phyloP scores from a whole-genome alignment of 805 yeast species.

The Spencermartinsiella europaea region DNA sequence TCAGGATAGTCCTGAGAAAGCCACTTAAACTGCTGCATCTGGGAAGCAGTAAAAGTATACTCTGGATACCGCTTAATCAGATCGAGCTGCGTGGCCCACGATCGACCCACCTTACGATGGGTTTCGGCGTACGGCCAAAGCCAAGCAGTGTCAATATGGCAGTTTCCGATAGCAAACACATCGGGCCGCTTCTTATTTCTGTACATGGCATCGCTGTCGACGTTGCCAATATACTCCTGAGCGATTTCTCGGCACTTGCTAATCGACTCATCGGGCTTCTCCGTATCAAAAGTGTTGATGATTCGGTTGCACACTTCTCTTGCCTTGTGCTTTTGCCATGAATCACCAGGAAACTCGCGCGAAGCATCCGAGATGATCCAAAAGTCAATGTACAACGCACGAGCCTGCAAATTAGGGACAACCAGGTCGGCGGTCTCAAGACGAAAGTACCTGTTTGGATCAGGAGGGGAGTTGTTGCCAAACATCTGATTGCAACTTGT shows the following conservation, averaged over 20 bases:
- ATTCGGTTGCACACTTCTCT: constrained; percentile 73
- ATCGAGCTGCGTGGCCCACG: constrained; percentile 91
- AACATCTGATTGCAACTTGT: constrained; percentile 94
- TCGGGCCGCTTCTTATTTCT: constrained; percentile 28
- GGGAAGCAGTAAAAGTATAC: constrained; percentile 90
- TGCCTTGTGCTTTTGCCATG: constrained; percentile 83
- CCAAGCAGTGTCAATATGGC: constrained; percentile 99
- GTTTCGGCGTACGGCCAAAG: constrained; percentile 99
- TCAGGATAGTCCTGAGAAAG: constrained; percentile 81
- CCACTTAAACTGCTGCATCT: constrained; percentile 96
- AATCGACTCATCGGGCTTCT: constrained; percentile 50
- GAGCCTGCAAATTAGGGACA: constrained; percentile 74
- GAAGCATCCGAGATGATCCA: constrained; percentile 91
- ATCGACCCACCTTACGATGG: constrained; percentile 82
- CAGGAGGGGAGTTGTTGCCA: constrained; percentile 64
- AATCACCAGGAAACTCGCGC: constrained; percentile 67
- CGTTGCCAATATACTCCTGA: constrained; percentile 57
- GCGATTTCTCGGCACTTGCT: constrained; percentile 63
- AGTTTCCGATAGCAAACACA: constrained; percentile 86
- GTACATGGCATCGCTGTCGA: constrained; percentile 61
- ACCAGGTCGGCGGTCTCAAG: constrained; percentile 70
- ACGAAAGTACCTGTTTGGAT: constrained; percentile 65
- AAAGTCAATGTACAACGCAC: constrained; percentile 72
- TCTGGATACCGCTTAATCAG: constrained; percentile 86
- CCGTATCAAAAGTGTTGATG: constrained; percentile 76